A percentile compares a stretch with the other conserved stretches of the same genome.
These are phyloP conservation scores for Tilletia indica DNA, from an alignment of 1,284 basidiomycete genomes.

Conservation along the genomic window DNA sequence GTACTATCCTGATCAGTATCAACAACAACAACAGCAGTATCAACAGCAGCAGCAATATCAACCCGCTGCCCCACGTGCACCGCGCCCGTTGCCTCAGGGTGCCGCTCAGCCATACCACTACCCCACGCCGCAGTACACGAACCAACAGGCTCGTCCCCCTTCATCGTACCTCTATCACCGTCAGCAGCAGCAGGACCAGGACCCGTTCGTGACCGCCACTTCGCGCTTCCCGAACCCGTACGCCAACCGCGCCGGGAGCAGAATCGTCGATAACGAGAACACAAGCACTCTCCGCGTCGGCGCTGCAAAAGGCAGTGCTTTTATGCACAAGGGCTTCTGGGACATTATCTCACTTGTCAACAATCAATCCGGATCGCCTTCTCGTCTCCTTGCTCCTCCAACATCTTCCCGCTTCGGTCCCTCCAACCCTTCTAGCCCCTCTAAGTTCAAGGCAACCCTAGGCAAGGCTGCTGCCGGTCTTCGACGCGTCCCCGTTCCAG, in stretches of 20 bases:
- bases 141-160: background rate
- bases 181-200: background rate
- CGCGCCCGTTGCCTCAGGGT: background rate
- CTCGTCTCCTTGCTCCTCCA: slow-evolving; percentile 1
- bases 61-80: background rate
- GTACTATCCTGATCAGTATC: background rate
- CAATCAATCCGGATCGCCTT: slow-evolving; percentile 26
- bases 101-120: background rate
- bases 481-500: slow-evolving; percentile 15
- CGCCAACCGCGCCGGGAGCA: background rate
- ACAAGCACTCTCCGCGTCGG: background rate
- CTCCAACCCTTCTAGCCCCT: slow-evolving; percentile 23
- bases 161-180: background rate
- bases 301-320: slow-evolving; percentile 2
- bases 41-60: slow-evolving; percentile 3
- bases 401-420: background rate
- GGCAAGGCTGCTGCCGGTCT: slow-evolving; percentile 41
- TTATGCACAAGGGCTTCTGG: slow-evolving; percentile 48
- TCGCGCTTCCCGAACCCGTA: background rate
- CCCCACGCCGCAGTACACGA: background rate
- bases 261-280: background rate
- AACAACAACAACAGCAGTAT: slow-evolving; percentile 22
- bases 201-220: background rate
- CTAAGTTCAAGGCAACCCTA: slow-evolving; percentile 35
- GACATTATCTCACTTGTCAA: slow-evolving; percentile 50